Evolutionary conservation across 495 filamentous ascomycete genomes (phyloP), one percentile per base, ranked within the genome.

Genomic region (Tuber calosporum): DNA sequence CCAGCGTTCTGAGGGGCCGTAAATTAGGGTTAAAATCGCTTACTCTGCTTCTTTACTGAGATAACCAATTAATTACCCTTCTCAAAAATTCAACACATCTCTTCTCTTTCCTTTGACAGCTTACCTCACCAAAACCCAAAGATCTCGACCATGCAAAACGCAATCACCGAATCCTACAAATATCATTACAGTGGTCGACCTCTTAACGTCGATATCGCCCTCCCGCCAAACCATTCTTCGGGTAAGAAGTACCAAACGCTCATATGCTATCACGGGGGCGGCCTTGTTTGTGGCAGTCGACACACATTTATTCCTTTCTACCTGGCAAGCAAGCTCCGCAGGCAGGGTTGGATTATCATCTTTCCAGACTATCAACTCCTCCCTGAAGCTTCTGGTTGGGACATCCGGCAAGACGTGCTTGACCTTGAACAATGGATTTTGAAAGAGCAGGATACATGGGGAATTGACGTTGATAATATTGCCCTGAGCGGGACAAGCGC

Each of bases 391-490:
- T 34, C 53, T 19, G 53, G 53, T 34, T 62, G 53, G 53, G 53
- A 62, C 26, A 62, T 62, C 13, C 53, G 53, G 17, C 11, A 62
- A 34, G 26, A 62, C 30, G 53, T 62, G 13, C 26, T 62, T 62
- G 53, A 62, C 26, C 53, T 62, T 62, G 53, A 62, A 19, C 53
- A 62, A 62, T 62, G 53, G 53, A 62, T 62, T 15, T 34, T 62
- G 26, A 62, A 19, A 0, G 53, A 62, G 26, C 26, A 62, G 30
- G 30, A 34, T 34, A 62, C 26, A 62, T 62, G 53, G 53, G 53
- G 53, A 34, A 62, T 62, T 62, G 53, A 62, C 13, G 30, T 62
- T 19, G 53, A 62, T 6, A 62, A 62, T 26, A 62, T 62, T 34
- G 53, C 26, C 53, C 53, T 62, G 53, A 7, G 26, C 19, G 53